Evolutionary conservation across 352 stramenopile species (phyloP).

Genomic region (Pythium myriotylum): DNA sequence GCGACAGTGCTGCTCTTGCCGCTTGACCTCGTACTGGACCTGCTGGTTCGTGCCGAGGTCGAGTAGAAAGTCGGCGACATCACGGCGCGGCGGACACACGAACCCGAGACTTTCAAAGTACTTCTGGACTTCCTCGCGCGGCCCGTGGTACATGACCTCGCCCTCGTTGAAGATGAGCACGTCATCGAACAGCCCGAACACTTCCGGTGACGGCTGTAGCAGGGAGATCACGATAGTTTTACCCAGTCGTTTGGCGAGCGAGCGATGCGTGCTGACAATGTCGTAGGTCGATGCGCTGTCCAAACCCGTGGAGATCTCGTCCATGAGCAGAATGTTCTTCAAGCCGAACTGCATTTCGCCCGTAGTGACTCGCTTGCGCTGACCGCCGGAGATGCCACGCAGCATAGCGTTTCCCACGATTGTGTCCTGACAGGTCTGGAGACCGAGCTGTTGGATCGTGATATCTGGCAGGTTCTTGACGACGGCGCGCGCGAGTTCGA

Average conservation of each 20-base stretch:
- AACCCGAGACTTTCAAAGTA: conserved; percentile 79
- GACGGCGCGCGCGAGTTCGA: conserved; percentile 9
- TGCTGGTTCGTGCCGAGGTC: conserved; percentile 30
- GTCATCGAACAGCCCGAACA: conserved; percentile 90
- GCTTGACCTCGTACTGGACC: conserved; percentile 22
- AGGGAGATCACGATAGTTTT: conserved; percentile 49
- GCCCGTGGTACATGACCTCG: conserved; percentile 80
- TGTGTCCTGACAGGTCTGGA: conserved; percentile 28
- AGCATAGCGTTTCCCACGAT: conserved; percentile 36
- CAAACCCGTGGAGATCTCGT: conserved; percentile 62
- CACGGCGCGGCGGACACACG: conserved; percentile 30
- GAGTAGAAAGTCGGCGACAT: conserved; percentile 35
- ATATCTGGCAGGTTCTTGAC: conserved; percentile 31
- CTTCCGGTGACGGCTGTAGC: conserved; percentile 86
- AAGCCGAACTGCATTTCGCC: conserved; percentile 83
- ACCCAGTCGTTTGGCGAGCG: conserved; percentile 25
- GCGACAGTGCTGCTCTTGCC: background rate
- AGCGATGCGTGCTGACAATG: conserved; percentile 60
- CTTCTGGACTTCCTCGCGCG: conserved; percentile 46
- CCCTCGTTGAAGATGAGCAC: conserved; percentile 83
- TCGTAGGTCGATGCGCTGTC: conserved; percentile 49
- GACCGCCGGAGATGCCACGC: conserved; percentile 60
- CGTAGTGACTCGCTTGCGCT: conserved; percentile 70
- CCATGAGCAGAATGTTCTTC: conserved; percentile 47
- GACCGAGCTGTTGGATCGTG: conserved; percentile 33